These are phyloP conservation scores for Mastigamoeba balamuthi DNA, from an alignment of 78 protist genomes.

Conservation along the genomic window DNA sequence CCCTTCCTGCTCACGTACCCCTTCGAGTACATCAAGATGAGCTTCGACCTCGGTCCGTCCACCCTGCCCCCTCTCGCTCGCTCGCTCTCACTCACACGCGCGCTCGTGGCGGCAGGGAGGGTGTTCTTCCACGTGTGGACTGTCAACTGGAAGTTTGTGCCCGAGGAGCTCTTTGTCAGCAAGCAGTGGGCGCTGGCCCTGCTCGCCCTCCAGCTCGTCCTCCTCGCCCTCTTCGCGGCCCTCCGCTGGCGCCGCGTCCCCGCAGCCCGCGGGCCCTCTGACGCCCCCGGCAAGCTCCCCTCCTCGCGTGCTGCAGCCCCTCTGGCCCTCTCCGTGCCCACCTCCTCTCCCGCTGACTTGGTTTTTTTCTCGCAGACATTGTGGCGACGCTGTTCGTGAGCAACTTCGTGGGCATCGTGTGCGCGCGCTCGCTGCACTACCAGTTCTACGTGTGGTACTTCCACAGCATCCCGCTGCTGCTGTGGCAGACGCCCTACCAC, in stretches of 20 bases:
- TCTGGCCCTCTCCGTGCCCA: background rate
- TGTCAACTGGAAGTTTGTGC: constrained; percentile 75
- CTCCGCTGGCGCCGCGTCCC: background rate
- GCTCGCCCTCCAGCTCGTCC: constrained; percentile 26
- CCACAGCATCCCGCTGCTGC: constrained; percentile 70
- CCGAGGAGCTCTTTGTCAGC: constrained; percentile 40
- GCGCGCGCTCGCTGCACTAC: constrained; percentile 80
- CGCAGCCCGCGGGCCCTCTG: background rate
- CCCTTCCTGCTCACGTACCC: constrained; percentile 65
- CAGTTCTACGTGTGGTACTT: constrained; percentile 90
- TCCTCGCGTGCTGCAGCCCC: background rate
- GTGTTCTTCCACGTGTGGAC: constrained; percentile 71
- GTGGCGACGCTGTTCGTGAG: constrained; percentile 39
- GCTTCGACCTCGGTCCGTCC: constrained; percentile 65
- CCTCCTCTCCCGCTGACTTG: background rate
- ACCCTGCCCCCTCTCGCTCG: background rate
- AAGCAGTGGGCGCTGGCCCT: constrained; percentile 24
- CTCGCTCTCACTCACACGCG: background rate
- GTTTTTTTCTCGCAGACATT: constrained; percentile 10
- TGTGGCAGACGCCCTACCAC: constrained; percentile 51
- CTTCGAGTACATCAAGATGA: constrained; percentile 26
- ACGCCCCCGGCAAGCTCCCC: background rate
- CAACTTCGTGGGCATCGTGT: constrained; percentile 77
- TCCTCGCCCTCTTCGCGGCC: constrained; percentile 16
- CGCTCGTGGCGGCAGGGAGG: no score